A percentile compares a stretch with the other conserved stretches of the same genome.
These are phyloP conservation scores for Suillus americanus DNA, from an alignment of 768 basidiomycete genomes.

Conservation along the genomic window DNA sequence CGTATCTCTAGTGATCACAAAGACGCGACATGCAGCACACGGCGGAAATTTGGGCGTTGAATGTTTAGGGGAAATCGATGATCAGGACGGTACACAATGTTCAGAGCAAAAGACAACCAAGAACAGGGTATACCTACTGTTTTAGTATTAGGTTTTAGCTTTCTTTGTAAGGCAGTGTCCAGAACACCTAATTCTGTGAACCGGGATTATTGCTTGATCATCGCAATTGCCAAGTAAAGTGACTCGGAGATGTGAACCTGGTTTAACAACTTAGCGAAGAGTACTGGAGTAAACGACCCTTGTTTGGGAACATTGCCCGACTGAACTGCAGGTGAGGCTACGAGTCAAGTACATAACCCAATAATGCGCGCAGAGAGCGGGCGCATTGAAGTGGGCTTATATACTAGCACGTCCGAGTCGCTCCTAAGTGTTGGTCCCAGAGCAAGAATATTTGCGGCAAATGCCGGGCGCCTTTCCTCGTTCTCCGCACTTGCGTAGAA, in stretches of 20 bases:
- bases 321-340: not conserved
- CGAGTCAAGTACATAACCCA: not conserved
- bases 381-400: not conserved
- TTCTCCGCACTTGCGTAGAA: not conserved
- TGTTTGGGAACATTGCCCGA: not conserved
- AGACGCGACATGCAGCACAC: not conserved
- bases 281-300: not conserved
- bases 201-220: not conserved
- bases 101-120: not conserved
- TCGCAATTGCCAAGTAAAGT: not conserved
- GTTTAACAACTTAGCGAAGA: not conserved
- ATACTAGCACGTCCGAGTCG: too few species aligned
- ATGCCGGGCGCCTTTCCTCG: not conserved
- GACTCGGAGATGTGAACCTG: not conserved
- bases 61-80: not conserved
- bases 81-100: not conserved
- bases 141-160: not conserved
- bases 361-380: not conserved
- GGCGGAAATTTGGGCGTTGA: not conserved
- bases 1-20: not conserved
- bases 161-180: not conserved
- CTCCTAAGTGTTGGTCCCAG: too few species aligned
- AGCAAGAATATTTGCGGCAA: not conserved
- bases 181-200: not conserved
- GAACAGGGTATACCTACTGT: too few species aligned